Evolutionary conservation across 768 basidiomycete genomes (phyloP).

Genomic region (Tricholoma sp.): DNA sequence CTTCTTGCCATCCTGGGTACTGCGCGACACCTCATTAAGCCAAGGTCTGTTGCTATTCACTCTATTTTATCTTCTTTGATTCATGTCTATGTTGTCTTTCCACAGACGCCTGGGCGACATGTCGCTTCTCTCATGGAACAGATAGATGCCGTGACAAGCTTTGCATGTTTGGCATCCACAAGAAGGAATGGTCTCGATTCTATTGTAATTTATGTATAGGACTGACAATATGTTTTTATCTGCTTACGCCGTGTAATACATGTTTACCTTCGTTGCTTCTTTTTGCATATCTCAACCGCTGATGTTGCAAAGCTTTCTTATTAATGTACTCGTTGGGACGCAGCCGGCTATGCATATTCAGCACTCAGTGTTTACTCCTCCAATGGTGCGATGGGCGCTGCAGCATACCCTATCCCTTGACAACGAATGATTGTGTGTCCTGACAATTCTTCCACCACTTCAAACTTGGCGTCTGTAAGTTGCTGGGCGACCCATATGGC

Average conservation of each 20-base stretch:
- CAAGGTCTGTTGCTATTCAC: slow-evolving; percentile 50
- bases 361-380: no score
- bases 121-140: slow-evolving; percentile 83
- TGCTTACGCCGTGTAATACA: slow-evolving; percentile 1
- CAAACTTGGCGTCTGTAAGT: slow-evolving; percentile 63
- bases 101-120: slow-evolving; percentile 79
- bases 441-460: slow-evolving; percentile 37
- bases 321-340: neutral
- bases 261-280: neutral
- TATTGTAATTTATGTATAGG: slow-evolving; percentile 13
- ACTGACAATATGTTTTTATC: slow-evolving; percentile 1
- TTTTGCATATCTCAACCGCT: slow-evolving; percentile 1
- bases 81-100: slow-evolving; percentile 1
- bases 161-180: no score
- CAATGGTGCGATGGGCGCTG: slow-evolving; percentile 1
- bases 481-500: slow-evolving; percentile 72
- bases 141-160: slow-evolving; percentile 28
- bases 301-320: neutral
- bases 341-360: neutral
- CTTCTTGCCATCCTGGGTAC: slow-evolving; percentile 84
- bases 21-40: slow-evolving; percentile 88
- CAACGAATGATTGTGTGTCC: slow-evolving; percentile 49
- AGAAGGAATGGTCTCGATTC: neutral
- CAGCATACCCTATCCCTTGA: slow-evolving; percentile 57
- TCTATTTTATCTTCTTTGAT: neutral